Conservation (phyloP, 176 grass and related monocot species). For the Carex cristatella region DNA sequence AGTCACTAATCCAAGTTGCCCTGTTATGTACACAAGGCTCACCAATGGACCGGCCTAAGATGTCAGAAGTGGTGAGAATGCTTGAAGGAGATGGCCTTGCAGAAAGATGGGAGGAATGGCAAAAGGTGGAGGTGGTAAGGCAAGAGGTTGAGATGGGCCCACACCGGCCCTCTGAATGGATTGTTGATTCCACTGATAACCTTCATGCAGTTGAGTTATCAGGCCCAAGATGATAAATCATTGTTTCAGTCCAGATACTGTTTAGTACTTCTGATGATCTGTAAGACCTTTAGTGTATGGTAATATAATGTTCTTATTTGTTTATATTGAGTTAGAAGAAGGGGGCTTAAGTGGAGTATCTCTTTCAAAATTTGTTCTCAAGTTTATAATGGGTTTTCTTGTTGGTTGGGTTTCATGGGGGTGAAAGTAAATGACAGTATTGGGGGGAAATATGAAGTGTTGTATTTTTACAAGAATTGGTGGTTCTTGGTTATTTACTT, state of each 20-base stretch:
- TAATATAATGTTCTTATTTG: slow-evolving; percentile 38
- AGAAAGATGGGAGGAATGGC: slow-evolving; percentile 89
- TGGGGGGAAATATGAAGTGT: slow-evolving; percentile 10
- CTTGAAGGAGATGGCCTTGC: slow-evolving; percentile 77
- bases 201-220: slow-evolving; percentile 69
- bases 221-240: slow-evolving; percentile 54
- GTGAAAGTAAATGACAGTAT: slow-evolving; percentile 3
- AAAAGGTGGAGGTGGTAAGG: slow-evolving; percentile 64
- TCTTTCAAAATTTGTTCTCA: slow-evolving; percentile 11
- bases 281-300: slow-evolving; percentile 29
- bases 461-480: slow-evolving; percentile 14
- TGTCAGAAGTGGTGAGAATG: slow-evolving; percentile 90
- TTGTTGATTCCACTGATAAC: slow-evolving; percentile 66
- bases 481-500: slow-evolving; percentile 15
- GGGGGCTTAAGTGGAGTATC: not conserved
- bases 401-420: not conserved
- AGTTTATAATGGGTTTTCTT: slow-evolving; percentile 30
- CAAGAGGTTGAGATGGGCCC: slow-evolving; percentile 59
- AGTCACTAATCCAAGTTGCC: slow-evolving; percentile 75
- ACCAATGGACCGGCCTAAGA: slow-evolving; percentile 71
- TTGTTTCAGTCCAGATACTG: not conserved
- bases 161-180: slow-evolving; percentile 56
- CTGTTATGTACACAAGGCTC: slow-evolving; percentile 80
- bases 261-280: slow-evolving; percentile 30
- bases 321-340: slow-evolving; percentile 37